Conservation (phyloP, 495 filamentous ascomycete species). For the Elasticomyces elasticus region DNA sequence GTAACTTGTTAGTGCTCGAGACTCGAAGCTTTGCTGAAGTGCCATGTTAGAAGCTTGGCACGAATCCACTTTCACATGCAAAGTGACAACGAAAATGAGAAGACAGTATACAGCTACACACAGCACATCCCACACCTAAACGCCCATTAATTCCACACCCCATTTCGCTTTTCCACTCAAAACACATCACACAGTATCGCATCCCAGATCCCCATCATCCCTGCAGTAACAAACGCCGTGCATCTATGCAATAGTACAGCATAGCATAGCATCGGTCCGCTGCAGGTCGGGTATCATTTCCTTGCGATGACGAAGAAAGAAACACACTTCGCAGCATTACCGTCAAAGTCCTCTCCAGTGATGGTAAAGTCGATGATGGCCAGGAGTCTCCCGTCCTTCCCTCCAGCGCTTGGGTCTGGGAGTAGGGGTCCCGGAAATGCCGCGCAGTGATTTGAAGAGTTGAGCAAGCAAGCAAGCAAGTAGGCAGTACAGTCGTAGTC, state of each 20-base stretch:
- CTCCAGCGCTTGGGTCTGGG: slow-evolving; percentile 20
- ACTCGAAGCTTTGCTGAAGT: too few species aligned
- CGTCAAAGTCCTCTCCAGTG: background rate
- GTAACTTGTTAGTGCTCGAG: too few species aligned
- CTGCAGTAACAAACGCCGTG: slow-evolving; percentile 17
- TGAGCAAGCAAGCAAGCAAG: background rate
- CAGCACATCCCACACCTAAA: too few species aligned
- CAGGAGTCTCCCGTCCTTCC: slow-evolving; percentile 19
- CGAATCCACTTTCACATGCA: too few species aligned
- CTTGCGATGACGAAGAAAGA: background rate
- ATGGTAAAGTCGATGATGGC: background rate
- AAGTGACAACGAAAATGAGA: too few species aligned
- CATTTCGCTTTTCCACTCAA: background rate
- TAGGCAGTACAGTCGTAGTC: background rate
- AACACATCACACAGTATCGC: background rate
- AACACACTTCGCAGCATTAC: background rate
- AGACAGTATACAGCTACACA: too few species aligned
- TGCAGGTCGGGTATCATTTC: slow-evolving; percentile 26
- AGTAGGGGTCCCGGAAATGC: slow-evolving; percentile 9
- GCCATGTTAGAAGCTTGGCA: too few species aligned
- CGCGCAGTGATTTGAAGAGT: background rate
- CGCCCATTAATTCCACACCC: too few species aligned
- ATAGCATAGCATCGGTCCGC: background rate
- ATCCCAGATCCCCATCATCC: slow-evolving; percentile 20
- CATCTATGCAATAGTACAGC: slow-evolving; percentile 4